Conservation (phyloP, 345 rosid species). For the Jatropha curcas region DNA sequence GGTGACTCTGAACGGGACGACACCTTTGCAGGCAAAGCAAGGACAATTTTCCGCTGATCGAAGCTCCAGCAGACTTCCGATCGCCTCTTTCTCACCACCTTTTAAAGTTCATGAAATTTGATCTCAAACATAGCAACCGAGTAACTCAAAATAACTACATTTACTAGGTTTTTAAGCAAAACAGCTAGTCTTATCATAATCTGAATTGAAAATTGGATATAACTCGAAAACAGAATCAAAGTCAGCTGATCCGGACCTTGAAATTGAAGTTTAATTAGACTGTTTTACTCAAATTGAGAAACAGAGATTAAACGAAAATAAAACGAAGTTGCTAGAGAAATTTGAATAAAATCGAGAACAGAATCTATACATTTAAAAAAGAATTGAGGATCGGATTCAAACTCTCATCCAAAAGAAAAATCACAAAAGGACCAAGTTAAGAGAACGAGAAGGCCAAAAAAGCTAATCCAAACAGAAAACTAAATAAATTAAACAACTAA, state of each 20-base stretch:
- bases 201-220: neutral
- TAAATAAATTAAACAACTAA: too few species aligned
- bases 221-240: neutral
- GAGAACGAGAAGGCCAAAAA: neutral
- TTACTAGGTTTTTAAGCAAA: too few species aligned
- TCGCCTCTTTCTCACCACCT: constrained; percentile 61
- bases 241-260: neutral
- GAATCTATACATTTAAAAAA: neutral
- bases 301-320: neutral
- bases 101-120: neutral
- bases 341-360: constrained; percentile 1
- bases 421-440: neutral
- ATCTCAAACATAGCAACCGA: neutral
- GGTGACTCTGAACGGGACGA: constrained; percentile 39
- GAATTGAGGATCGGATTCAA: neutral
- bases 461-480: neutral
- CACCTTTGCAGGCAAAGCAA: constrained; percentile 21
- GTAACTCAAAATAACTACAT: too few species aligned
- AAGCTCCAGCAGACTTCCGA: constrained; percentile 44
- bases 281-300: neutral
- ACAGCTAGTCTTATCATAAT: neutral
- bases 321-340: neutral
- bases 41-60: constrained; percentile 9
- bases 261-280: neutral
- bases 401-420: neutral